These are phyloP conservation scores for Cornus florida DNA, from an alignment of 148 eudicot genomes.

Conservation along the genomic window DNA sequence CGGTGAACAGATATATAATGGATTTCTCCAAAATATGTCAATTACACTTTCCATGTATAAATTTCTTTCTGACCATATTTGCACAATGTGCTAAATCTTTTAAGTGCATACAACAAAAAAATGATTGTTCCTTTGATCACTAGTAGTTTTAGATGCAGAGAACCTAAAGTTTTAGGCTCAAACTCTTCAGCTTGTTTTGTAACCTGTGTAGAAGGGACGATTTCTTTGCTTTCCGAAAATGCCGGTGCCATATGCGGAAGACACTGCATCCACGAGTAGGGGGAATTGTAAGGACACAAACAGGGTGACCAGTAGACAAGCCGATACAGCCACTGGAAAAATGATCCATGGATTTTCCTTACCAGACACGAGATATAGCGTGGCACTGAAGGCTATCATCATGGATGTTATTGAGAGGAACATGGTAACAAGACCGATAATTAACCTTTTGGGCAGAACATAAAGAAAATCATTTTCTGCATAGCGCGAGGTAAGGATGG, in stretches of 20 bases:
- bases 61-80: no score
- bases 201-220: no score
- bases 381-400: not conserved
- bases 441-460: not conserved
- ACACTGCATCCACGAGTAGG: not conserved
- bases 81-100: no score
- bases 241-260: not conserved
- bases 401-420: not conserved
- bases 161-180: no score
- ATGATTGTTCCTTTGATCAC: no score
- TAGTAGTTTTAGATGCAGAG: no score
- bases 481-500: not conserved
- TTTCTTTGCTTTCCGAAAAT: not conserved
- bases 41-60: no score
- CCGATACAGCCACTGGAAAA: not conserved
- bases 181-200: no score
- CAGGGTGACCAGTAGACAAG: not conserved
- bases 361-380: not conserved
- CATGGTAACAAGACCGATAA: not conserved
- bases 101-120: no score
- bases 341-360: not conserved
- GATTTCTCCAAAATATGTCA: no score
- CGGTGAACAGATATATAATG: no score
- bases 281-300: not conserved
- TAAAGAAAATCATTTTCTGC: not conserved